These are phyloP conservation scores for Eimeria maxima DNA, from an alignment of 169 alveolate genomes.

Conservation along the genomic window DNA sequence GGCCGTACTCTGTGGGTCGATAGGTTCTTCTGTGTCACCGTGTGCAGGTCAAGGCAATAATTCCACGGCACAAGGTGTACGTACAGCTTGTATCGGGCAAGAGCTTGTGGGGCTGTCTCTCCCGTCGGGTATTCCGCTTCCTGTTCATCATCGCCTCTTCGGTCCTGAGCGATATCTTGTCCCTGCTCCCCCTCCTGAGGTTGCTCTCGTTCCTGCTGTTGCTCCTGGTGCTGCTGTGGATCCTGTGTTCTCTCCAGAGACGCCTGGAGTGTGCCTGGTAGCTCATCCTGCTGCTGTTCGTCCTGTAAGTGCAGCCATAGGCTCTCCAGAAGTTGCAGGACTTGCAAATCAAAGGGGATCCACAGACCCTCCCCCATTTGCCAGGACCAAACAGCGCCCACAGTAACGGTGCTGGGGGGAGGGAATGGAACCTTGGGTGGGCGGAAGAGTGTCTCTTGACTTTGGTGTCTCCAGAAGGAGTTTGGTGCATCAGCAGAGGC, in stretches of 20 bases:
- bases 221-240: not conserved
- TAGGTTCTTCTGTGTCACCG: slow-evolving; percentile 59
- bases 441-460: slow-evolving; percentile 3
- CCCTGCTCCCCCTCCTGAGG: not conserved
- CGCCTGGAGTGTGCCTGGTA: not conserved
- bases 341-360: slow-evolving; percentile 27
- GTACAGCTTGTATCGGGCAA: not conserved
- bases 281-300: slow-evolving; percentile 24
- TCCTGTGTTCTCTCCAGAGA: not conserved
- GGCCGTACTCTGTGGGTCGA: slow-evolving; percentile 65
- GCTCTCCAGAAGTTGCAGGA: slow-evolving; percentile 2
- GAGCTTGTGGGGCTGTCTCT: not conserved
- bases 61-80: slow-evolving; percentile 34
- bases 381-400: slow-evolving; percentile 47
- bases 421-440: slow-evolving; percentile 23
- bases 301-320: slow-evolving; percentile 19
- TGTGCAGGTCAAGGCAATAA: slow-evolving; percentile 67
- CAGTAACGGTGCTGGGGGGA: slow-evolving; percentile 5
- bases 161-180: not conserved
- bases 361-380: slow-evolving; percentile 48
- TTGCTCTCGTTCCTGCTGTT: not conserved
- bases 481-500: not conserved
- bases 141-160: not conserved
- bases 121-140: not conserved
- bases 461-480: slow-evolving; percentile 22